phyloP scores from a whole-genome alignment of 2,329 filamentous ascomycete genomes.

The Coniochaeta prunicola region DNA sequence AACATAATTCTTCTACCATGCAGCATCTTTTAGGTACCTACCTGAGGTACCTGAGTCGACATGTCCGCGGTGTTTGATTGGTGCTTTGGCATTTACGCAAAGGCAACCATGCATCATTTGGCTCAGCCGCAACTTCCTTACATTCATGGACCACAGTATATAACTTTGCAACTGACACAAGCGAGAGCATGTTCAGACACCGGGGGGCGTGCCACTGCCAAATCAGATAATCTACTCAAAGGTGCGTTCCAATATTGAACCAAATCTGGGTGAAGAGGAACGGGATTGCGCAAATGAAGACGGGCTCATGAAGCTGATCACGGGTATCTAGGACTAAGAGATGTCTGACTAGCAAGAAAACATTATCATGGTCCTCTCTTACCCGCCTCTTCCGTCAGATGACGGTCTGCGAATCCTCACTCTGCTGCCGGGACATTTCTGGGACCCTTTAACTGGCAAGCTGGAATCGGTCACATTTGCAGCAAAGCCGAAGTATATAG shows the following conservation, averaged over 20 bases:
- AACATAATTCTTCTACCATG: neutral
- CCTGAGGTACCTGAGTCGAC: no score
- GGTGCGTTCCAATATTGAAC: no score
- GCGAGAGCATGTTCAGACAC: no score
- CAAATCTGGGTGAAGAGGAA: no score
- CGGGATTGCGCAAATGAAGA: no score
- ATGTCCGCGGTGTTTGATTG: neutral
- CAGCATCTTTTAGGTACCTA: neutral
- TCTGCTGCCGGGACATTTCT: constrained; percentile 12
- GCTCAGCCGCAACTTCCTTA: no score
- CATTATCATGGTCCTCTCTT: neutral
- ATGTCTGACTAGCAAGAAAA: neutral
- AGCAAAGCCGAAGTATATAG: constrained; percentile 14
- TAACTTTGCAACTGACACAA: no score
- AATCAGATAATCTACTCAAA: no score
- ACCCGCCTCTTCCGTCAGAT: constrained; percentile 3
- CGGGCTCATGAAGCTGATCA: neutral
- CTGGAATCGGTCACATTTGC: constrained; percentile 10
- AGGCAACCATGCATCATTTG: no score
- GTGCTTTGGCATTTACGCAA: no score
- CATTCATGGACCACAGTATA: no score
- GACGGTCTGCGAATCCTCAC: constrained; percentile 11
- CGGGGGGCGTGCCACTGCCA: no score
- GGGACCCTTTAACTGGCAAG: constrained; percentile 7
- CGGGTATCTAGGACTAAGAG: neutral